A percentile compares a stretch with the other conserved stretches of the same genome.
Conservation (phyloP, 2,329 filamentous ascomycete genomes). For the Diaporthe sp. region DNA sequence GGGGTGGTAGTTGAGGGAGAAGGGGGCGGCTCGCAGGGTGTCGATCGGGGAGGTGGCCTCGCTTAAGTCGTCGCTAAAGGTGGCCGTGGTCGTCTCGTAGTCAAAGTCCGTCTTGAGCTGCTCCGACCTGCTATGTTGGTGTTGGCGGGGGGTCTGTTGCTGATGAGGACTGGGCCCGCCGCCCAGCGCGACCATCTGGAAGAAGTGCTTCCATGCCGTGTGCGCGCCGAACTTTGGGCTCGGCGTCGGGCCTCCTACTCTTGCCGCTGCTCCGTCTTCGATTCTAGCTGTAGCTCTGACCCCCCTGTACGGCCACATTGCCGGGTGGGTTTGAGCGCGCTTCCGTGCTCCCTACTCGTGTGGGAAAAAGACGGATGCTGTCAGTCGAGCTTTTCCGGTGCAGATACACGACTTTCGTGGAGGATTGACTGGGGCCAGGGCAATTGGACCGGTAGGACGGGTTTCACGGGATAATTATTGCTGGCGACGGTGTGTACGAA, state of each 20-base stretch:
- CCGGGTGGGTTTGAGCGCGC: conserved; percentile 31
- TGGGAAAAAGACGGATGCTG: background rate
- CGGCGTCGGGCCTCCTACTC: conserved; percentile 27
- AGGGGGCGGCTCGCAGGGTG: conserved; percentile 20
- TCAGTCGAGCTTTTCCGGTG: conserved; percentile 11
- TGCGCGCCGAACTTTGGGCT: conserved; percentile 34
- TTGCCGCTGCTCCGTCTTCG: conserved; percentile 16
- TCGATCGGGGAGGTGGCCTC: conserved; percentile 13
- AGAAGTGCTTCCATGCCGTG: conserved; percentile 36
- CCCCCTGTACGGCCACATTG: conserved; percentile 31
- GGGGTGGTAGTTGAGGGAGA: conserved; percentile 22
- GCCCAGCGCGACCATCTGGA: conserved; percentile 34
- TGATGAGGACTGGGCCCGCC: conserved; percentile 25
- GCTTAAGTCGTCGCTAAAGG: conserved; percentile 2
- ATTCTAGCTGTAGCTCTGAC: conserved; percentile 4
- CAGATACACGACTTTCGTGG: conserved; percentile 1
- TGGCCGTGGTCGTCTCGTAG: conserved; percentile 16
- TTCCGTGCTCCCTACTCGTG: conserved; percentile 30
- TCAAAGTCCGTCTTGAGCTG: conserved; percentile 22
- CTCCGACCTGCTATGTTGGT: conserved; percentile 27
- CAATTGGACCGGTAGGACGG: conserved; percentile 1
- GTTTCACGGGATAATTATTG: conserved; percentile 17
- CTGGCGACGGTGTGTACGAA: background rate
- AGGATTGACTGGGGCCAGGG: conserved; percentile 3
- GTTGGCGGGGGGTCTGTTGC: conserved; percentile 1